These are phyloP conservation scores for Pichia sp. DNA, from an alignment of 1,139 yeast genomes.

Conservation along the genomic window DNA sequence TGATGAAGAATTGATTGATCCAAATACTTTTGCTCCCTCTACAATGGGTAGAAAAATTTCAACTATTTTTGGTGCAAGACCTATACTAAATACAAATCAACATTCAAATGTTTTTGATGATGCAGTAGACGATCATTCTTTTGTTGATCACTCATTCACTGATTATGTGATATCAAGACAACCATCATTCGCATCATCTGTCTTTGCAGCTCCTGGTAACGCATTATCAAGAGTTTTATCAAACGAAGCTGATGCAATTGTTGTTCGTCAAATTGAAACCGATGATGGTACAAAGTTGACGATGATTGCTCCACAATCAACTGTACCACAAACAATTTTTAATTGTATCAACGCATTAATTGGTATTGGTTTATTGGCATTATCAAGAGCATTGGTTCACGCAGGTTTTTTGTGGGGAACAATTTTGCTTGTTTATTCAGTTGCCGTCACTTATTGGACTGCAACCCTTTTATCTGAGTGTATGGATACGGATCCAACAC, in stretches of 20 bases:
- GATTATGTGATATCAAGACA: constrained; percentile 20
- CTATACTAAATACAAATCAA: constrained; percentile 29
- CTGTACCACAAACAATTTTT: constrained; percentile 83
- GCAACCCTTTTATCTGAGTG: constrained; percentile 61
- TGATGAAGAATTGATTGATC: constrained; percentile 62
- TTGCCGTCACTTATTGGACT: constrained; percentile 59
- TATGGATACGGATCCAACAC: constrained; percentile 76
- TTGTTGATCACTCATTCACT: constrained; percentile 26
- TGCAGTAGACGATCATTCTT: constrained; percentile 32
- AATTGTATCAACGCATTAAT: constrained; percentile 80
- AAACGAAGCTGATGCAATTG: constrained; percentile 24
- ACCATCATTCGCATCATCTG: constrained; percentile 16
- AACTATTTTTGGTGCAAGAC: constrained; percentile 34
- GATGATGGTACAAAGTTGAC: constrained; percentile 70
- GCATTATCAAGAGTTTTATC: constrained; percentile 19
- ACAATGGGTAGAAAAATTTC: constrained; percentile 59
- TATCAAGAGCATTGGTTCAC: constrained; percentile 73
- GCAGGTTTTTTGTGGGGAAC: constrained; percentile 78
- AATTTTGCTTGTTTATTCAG: constrained; percentile 47
- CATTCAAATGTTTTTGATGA: constrained; percentile 27
- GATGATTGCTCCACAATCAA: constrained; percentile 80
- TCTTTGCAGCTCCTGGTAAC: constrained; percentile 17
- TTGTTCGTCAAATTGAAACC: constrained; percentile 55
- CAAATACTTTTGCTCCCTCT: constrained; percentile 64
- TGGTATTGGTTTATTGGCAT: constrained; percentile 80